A percentile compares a stretch with the other conserved stretches of the same genome.
phyloP scores from a whole-genome alignment of 2,329 filamentous ascomycete genomes.

The Alternaria conjuncta region DNA sequence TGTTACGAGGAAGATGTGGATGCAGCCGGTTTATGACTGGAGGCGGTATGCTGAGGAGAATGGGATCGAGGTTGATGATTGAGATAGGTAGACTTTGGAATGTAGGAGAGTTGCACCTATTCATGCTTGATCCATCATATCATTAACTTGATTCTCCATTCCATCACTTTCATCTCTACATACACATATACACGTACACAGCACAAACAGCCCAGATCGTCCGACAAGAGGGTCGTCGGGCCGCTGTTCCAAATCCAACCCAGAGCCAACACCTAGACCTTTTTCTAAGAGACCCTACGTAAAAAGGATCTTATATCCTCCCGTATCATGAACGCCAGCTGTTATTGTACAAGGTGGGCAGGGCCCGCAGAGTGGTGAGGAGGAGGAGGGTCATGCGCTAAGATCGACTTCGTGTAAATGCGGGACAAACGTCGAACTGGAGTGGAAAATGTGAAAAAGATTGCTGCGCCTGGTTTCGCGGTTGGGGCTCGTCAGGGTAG shows the following conservation, averaged over 20 bases:
- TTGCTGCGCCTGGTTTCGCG: background rate
- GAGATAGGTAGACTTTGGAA: no score
- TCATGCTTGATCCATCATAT: background rate
- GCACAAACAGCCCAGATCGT: background rate
- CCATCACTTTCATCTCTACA: constrained; percentile 13
- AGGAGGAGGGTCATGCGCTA: constrained; percentile 11
- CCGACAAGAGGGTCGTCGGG: background rate
- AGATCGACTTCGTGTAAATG: constrained; percentile 19
- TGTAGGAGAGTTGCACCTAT: no score
- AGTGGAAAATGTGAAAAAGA: constrained; percentile 8
- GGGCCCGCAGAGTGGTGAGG: constrained; percentile 25
- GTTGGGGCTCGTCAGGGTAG: background rate
- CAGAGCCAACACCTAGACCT: background rate
- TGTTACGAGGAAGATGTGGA: no score
- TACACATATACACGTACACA: constrained; percentile 4
- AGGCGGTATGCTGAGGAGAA: no score
- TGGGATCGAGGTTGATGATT: no score
- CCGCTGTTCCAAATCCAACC: constrained; percentile 1
- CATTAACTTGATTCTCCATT: constrained; percentile 6
- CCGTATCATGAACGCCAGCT: constrained; percentile 16
- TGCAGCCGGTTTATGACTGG: no score
- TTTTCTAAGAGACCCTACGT: constrained; percentile 1
- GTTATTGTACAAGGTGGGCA: constrained; percentile 26
- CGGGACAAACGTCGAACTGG: constrained; percentile 13
- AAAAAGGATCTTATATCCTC: background rate